A percentile compares a stretch with the other conserved stretches of the same genome.
Evolutionary conservation across 2,329 filamentous ascomycete species (phyloP).

Genomic region (Cytospora chrysosperma): DNA sequence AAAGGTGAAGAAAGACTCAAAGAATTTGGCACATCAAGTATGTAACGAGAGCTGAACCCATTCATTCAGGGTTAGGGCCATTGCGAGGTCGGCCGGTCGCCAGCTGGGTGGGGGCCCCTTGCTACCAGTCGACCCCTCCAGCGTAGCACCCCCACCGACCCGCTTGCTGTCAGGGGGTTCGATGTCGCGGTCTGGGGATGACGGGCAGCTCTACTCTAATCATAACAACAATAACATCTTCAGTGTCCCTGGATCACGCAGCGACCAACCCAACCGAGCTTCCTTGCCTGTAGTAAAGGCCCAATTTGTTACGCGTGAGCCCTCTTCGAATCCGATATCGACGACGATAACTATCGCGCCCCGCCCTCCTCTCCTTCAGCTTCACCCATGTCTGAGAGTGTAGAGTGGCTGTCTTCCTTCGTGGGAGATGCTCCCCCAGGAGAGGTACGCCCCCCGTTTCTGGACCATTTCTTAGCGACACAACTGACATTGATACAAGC

Average conservation of each 20-base stretch:
- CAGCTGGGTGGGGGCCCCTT: neutral
- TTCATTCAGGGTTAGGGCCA: neutral
- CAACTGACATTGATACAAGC: conserved; percentile 48
- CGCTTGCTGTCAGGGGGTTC: conserved; percentile 13
- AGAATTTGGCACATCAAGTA: neutral
- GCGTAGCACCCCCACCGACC: conserved; percentile 16
- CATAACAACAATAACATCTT: conserved; percentile 4
- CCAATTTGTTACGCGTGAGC: neutral
- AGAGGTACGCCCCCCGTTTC: conserved; percentile 64
- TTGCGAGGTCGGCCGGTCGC: neutral
- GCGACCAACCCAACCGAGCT: neutral
- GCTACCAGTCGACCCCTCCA: neutral
- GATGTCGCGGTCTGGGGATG: conserved; percentile 13
- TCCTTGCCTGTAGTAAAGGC: neutral
- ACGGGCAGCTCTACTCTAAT: conserved; percentile 6
- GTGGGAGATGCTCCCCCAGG: conserved; percentile 92
- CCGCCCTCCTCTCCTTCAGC: neutral
- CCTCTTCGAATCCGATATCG: neutral
- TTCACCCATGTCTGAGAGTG: conserved; percentile 37
- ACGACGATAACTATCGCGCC: neutral
- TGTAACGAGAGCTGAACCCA: neutral
- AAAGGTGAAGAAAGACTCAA: no score
- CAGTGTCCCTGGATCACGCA: conserved; percentile 9
- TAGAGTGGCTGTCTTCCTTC: conserved; percentile 75
- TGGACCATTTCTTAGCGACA: conserved; percentile 11